A percentile compares a stretch with the other conserved stretches of the same genome.
Conservation (phyloP, 106 monocot species). For the Phalaenopsis equestris region DNA sequence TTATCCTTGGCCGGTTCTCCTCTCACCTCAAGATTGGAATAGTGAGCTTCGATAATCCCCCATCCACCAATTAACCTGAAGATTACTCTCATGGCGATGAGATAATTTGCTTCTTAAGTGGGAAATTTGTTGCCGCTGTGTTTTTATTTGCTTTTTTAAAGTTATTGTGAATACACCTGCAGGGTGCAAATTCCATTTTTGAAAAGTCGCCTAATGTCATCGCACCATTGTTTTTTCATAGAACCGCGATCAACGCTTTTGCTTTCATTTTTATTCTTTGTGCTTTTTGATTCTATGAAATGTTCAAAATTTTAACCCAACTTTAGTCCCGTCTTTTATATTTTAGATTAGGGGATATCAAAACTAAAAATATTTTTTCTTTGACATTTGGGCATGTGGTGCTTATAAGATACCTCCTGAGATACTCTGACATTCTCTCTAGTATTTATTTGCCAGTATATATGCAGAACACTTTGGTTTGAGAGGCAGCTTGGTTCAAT, state of each 20-base stretch:
- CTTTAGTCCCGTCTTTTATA: too few species aligned
- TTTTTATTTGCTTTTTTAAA: background rate
- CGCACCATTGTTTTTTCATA: background rate
- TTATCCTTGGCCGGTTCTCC: slow-evolving; percentile 93
- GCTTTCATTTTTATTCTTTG: background rate
- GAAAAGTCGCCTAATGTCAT: background rate
- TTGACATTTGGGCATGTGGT: background rate
- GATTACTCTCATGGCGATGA: background rate
- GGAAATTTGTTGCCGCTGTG: background rate
- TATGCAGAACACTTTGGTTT: background rate
- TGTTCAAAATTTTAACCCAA: background rate
- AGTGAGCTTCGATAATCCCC: slow-evolving; percentile 29
- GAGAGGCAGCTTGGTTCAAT: background rate
- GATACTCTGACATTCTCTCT: background rate
- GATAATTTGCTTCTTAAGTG: background rate
- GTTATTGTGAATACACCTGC: background rate
- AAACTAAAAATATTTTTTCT: too few species aligned
- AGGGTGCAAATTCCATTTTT: background rate
- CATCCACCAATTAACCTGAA: background rate
- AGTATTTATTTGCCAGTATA: background rate
- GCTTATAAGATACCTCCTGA: background rate
- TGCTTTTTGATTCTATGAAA: background rate
- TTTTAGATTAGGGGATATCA: too few species aligned
- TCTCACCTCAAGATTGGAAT: slow-evolving; percentile 99
- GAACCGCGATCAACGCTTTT: background rate